phyloP scores from a whole-genome alignment of 805 yeast species.

The Kuraishia floccosa region DNA sequence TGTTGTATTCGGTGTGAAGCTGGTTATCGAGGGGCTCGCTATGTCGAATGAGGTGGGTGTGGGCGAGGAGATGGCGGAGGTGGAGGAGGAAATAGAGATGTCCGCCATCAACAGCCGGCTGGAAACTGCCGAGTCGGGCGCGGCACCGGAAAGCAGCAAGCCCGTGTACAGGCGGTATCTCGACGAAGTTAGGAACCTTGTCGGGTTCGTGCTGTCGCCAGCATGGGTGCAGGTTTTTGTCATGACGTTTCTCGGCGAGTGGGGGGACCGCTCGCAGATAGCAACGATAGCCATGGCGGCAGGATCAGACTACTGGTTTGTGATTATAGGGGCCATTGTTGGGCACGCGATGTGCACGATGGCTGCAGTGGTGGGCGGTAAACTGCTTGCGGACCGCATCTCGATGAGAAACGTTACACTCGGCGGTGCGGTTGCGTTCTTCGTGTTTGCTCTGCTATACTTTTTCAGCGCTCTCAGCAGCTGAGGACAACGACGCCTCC shows the following conservation, averaged over 20 bases:
- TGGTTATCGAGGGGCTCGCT: conserved; percentile 68
- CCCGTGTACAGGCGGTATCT: conserved; percentile 3
- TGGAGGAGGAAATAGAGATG: conserved; percentile 81
- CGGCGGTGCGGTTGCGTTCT: conserved; percentile 83
- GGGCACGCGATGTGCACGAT: conserved; percentile 88
- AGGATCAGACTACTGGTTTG: conserved; percentile 83
- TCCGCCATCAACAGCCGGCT: conserved; percentile 39
- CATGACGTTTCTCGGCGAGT: conserved; percentile 95
- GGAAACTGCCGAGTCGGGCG: conserved; percentile 52
- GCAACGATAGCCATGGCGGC: conserved; percentile 99
- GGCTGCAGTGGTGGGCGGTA: conserved; percentile 91
- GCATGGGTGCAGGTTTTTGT: conserved; percentile 88
- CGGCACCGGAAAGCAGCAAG: conserved; percentile 1
- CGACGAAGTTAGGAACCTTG: conserved; percentile 38
- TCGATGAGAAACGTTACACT: conserved; percentile 87
- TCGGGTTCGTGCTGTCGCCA: conserved; percentile 66
- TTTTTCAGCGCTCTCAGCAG: conserved; percentile 49
- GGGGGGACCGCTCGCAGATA: conserved; percentile 98
- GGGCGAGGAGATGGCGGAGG: conserved; percentile 93
- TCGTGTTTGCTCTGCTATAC: conserved; percentile 72
- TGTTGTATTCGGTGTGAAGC: conserved; percentile 68
- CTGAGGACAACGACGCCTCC: not conserved
- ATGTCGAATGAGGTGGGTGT: conserved; percentile 82
- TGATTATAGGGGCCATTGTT: conserved; percentile 76
- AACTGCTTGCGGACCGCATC: conserved; percentile 76